phyloP scores from a whole-genome alignment of 2,329 filamentous ascomycete genomes.

The Arthrinium puccinioides region DNA sequence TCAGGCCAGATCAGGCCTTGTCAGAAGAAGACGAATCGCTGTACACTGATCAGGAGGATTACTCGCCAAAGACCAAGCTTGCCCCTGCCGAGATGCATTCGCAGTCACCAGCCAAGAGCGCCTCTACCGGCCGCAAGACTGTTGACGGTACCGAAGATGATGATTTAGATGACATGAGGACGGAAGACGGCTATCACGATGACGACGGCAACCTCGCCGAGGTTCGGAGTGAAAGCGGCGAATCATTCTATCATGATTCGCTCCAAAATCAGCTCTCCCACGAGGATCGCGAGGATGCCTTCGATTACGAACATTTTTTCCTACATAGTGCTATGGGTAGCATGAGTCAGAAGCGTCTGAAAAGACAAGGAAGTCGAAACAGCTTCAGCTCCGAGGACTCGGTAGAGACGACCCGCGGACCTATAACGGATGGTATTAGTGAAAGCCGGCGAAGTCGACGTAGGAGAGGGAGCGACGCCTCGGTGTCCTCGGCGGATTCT shows the following conservation, averaged over 20 bases:
- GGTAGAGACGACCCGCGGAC: conserved; percentile 52
- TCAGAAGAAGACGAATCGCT: conserved; percentile 5
- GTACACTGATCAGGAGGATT: conserved; percentile 9
- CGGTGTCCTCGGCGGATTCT: conserved; percentile 43
- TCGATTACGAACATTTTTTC: conserved; percentile 95
- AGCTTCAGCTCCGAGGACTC: conserved; percentile 55
- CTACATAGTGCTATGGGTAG: conserved; percentile 85
- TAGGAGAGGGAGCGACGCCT: conserved; percentile 40
- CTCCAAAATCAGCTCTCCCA: conserved; percentile 62
- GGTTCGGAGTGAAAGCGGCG: conserved; percentile 51
- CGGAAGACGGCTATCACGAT: conserved; percentile 22
- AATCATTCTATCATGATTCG: conserved; percentile 57
- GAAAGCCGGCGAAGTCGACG: conserved; percentile 14
- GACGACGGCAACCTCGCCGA: conserved; percentile 28
- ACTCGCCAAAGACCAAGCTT: conserved; percentile 14
- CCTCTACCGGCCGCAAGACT: conserved; percentile 12
- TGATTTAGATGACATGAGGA: conserved; percentile 19
- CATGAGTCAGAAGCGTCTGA: conserved; percentile 49
- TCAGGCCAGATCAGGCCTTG: background rate
- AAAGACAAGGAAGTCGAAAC: conserved; percentile 36
- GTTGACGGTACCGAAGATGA: conserved; percentile 21
- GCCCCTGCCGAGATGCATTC: conserved; percentile 6
- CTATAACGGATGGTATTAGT: conserved; percentile 21
- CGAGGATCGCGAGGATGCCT: conserved; percentile 89
- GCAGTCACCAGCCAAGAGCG: conserved; percentile 2